These are phyloP conservation scores for Yarrowia yakushimensis DNA, from an alignment of 805 yeast species.

Conservation along the genomic window DNA sequence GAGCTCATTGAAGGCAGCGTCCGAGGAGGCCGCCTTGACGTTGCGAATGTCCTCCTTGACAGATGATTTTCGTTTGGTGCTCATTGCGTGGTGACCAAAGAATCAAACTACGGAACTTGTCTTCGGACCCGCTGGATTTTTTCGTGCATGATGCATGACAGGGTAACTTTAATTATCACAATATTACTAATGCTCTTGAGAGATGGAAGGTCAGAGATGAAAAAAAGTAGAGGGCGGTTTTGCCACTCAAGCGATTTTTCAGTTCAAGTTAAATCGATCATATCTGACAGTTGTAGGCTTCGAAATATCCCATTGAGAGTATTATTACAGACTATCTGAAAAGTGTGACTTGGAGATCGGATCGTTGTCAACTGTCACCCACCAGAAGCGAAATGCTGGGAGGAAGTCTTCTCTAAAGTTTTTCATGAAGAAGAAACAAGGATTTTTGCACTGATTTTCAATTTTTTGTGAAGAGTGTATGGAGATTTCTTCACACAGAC, in stretches of 20 bases:
- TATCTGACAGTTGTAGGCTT: not conserved
- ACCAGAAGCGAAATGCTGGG: too few relatives aligned
- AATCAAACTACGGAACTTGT: not conserved
- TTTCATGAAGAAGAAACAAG: too few relatives aligned
- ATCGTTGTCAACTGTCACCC: too few relatives aligned
- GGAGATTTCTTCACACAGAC: too few relatives aligned
- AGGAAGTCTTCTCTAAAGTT: too few relatives aligned
- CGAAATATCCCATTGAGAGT: too few relatives aligned
- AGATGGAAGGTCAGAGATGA: not conserved
- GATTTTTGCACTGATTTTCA: too few relatives aligned
- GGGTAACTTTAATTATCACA: conserved; percentile 1
- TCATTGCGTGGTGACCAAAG: conserved; percentile 5
- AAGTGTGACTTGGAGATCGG: too few relatives aligned
- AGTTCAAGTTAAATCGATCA: too few relatives aligned
- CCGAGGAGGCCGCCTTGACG: conserved; percentile 22
- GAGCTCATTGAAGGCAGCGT: conserved; percentile 57
- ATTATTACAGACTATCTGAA: too few relatives aligned
- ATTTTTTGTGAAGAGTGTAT: too few relatives aligned
- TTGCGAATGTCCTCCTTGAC: not conserved
- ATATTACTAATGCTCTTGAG: not conserved
- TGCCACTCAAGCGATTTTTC: not conserved
- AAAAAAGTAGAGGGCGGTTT: not conserved
- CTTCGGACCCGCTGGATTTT: conserved; percentile 5
- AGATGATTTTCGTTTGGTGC: conserved; percentile 12
- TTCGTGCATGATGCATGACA: conserved; percentile 20